A percentile compares a stretch with the other conserved stretches of the same genome.
Evolutionary conservation across 2,329 filamentous ascomycete species (phyloP).

Genomic region (Neocucurbitaria cava): DNA sequence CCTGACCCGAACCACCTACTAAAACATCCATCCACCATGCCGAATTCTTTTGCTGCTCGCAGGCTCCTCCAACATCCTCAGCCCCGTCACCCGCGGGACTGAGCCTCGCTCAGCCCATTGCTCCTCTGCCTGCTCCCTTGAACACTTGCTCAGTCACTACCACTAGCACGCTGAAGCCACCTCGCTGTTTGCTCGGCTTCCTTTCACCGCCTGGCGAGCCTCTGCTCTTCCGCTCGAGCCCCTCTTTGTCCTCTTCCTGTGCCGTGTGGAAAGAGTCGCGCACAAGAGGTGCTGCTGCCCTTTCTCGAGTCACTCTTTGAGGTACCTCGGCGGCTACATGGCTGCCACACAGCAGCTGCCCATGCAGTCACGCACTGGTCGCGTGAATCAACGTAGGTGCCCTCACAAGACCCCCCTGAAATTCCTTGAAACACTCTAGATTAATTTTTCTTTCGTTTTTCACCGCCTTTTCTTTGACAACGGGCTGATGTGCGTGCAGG

Average conservation of each 20-base stretch:
- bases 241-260: conserved; percentile 8
- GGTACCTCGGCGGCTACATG: conserved; percentile 42
- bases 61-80: conserved; percentile 55
- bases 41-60: conserved; percentile 47
- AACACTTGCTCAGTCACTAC: conserved; percentile 38
- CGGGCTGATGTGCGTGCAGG: conserved; percentile 61
- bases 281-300: conserved; percentile 10
- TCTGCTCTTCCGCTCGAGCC: conserved; percentile 23
- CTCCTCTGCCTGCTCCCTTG: conserved; percentile 3
- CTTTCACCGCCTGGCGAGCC: conserved; percentile 32
- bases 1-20: conserved; percentile 42
- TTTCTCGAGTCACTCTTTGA: conserved; percentile 10
- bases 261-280: conserved; percentile 22
- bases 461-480: conserved; percentile 1
- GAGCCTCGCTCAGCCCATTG: conserved; percentile 44
- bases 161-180: conserved; percentile 13
- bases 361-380: conserved; percentile 74
- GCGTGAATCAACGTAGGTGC: conserved; percentile 81
- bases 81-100: conserved; percentile 59
- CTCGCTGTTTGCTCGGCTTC: conserved; percentile 37
- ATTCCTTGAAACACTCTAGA: conserved; percentile 6
- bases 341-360: conserved; percentile 54
- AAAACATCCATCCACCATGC: conserved; percentile 50
- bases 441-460: conserved; percentile 13
- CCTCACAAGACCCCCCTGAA: conserved; percentile 25